These are phyloP conservation scores for Venustampulla echinocandica DNA, from an alignment of 495 filamentous ascomycete genomes.

Conservation along the genomic window DNA sequence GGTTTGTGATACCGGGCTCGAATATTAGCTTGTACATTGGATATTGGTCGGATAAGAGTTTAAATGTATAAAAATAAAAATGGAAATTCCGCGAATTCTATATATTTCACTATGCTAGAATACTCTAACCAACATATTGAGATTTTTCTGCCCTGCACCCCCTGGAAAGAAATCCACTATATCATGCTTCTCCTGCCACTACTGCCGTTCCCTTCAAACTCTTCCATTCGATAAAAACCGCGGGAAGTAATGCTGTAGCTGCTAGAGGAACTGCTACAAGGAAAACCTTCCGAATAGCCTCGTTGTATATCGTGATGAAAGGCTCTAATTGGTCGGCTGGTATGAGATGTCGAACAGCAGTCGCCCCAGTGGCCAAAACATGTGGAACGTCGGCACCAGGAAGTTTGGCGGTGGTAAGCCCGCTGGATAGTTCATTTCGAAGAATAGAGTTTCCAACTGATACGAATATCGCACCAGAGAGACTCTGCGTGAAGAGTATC, in stretches of 20 bases:
- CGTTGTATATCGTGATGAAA: conserved; percentile 49
- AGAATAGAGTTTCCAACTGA: conserved; percentile 73
- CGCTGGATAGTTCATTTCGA: conserved; percentile 55
- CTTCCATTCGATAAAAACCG: conserved; percentile 42
- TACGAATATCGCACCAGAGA: conserved; percentile 68
- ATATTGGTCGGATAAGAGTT: not conserved
- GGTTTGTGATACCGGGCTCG: not conserved
- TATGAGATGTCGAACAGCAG: conserved; percentile 39
- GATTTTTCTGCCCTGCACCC: too few species aligned
- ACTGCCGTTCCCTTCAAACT: conserved; percentile 30
- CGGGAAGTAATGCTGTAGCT: conserved; percentile 33
- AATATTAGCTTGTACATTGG: not conserved
- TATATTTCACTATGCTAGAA: not conserved
- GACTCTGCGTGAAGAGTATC: conserved; percentile 61
- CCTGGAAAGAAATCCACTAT: too few species aligned
- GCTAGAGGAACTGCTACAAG: conserved; percentile 22
- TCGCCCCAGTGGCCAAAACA: conserved; percentile 45
- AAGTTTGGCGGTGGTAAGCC: conserved; percentile 30
- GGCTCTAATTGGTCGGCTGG: conserved; percentile 29
- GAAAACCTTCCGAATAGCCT: conserved; percentile 29
- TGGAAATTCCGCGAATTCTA: not conserved
- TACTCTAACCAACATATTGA: too few species aligned
- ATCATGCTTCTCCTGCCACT: not conserved
- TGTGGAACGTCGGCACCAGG: conserved; percentile 18
- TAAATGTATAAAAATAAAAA: not conserved